These are phyloP conservation scores for Steccherinum ochraceum DNA, from an alignment of 768 basidiomycete species.

Conservation along the genomic window DNA sequence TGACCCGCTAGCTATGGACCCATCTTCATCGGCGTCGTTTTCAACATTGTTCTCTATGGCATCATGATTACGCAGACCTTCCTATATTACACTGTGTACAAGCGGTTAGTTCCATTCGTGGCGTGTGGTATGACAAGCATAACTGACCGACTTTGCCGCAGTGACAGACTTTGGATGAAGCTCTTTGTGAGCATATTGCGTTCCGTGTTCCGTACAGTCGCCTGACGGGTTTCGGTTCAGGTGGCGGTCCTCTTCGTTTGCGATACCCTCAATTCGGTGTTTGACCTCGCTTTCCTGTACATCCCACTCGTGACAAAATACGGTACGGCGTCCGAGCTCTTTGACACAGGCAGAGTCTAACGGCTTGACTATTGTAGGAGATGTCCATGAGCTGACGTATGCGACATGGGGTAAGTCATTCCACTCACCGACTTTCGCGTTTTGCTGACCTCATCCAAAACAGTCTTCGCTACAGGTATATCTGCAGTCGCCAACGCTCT, in stretches of 20 bases:
- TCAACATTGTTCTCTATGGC: slow-evolving; percentile 43
- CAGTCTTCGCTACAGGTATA: slow-evolving; percentile 38
- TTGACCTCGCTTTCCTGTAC: slow-evolving; percentile 41
- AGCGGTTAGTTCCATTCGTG: slow-evolving; percentile 21
- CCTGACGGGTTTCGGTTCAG: slow-evolving; percentile 24
- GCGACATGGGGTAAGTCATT: slow-evolving; percentile 22
- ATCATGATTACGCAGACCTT: slow-evolving; percentile 44
- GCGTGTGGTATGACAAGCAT: background rate
- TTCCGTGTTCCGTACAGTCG: too few species aligned
- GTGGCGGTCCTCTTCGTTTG: slow-evolving; percentile 37
- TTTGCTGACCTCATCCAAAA: too few species aligned
- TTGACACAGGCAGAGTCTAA: too few species aligned
- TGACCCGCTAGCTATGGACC: slow-evolving; percentile 35
- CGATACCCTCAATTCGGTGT: slow-evolving; percentile 42
- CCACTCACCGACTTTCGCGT: too few species aligned
- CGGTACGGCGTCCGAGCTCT: slow-evolving; percentile 30
- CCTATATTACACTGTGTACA: slow-evolving; percentile 39
- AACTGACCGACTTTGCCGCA: slow-evolving; percentile 10
- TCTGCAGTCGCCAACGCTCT: background rate
- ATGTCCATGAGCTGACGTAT: slow-evolving; percentile 20
- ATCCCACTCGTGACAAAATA: slow-evolving; percentile 40
- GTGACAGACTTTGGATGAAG: slow-evolving; percentile 42
- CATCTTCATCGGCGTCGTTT: slow-evolving; percentile 40
- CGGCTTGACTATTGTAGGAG: slow-evolving; percentile 14
- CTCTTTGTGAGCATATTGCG: slow-evolving; percentile 28